phyloP scores from a whole-genome alignment of 83 land plant species.

The Picea engelmannii region DNA sequence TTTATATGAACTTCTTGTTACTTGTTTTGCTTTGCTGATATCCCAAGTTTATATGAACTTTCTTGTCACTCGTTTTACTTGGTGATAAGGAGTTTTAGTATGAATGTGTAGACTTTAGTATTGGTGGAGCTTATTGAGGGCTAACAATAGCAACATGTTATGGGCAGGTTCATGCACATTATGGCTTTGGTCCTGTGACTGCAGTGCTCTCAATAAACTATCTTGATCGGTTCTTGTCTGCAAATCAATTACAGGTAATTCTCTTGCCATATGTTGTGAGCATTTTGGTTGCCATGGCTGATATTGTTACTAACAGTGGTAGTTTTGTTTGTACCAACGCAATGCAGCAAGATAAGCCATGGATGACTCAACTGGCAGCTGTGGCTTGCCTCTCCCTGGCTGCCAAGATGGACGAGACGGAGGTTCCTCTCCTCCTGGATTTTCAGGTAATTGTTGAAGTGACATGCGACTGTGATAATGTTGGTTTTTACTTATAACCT shows the following conservation, averaged over 20 bases:
- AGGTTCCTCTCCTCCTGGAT: constrained; percentile 68
- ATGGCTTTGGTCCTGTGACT: constrained; percentile 37
- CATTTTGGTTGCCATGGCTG: background rate
- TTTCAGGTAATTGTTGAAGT: constrained; percentile 47
- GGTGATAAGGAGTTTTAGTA: no score
- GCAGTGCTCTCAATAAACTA: constrained; percentile 46
- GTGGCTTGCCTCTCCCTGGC: constrained; percentile 75
- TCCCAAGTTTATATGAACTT: no score
- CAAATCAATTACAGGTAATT: background rate
- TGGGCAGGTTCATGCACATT: constrained; percentile 18
- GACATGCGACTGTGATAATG: constrained; percentile 1
- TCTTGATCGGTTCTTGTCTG: constrained; percentile 43
- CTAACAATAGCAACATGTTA: no score
- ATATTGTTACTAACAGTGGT: background rate
- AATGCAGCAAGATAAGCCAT: constrained; percentile 57
- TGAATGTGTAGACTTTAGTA: no score
- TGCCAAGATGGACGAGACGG: constrained; percentile 77
- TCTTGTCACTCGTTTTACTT: no score
- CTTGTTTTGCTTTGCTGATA: no score
- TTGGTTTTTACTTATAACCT: background rate
- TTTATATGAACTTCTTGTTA: no score
- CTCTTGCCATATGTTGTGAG: no score
- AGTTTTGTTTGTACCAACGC: background rate
- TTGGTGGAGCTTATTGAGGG: no score
- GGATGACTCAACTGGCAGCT: constrained; percentile 66